Evolutionary conservation across 176 grass and related monocot species (phyloP).

Genomic region (Pontederia crassipes): DNA sequence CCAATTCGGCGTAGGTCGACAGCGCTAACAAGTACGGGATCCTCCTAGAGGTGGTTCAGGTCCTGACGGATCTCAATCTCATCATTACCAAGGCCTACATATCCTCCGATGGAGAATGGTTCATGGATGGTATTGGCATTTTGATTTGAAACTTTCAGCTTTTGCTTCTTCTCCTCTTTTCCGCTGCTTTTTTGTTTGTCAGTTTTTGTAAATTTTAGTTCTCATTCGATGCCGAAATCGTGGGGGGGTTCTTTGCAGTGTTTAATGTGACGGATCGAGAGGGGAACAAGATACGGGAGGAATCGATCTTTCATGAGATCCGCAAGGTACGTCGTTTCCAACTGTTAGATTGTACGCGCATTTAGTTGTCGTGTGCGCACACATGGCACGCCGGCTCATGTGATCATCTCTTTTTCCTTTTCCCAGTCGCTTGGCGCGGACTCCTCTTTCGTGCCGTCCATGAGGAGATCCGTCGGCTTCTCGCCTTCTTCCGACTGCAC

Average conservation of each 20-base stretch:
- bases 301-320: slow-evolving; percentile 34
- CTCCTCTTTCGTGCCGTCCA: slow-evolving; percentile 42
- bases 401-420: slow-evolving; percentile 10
- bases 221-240: not conserved
- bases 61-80: slow-evolving; percentile 72
- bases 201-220: not conserved
- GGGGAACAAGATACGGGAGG: slow-evolving; percentile 57
- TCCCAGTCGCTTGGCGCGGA: slow-evolving; percentile 48
- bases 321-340: slow-evolving; percentile 21
- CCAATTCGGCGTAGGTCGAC: slow-evolving; percentile 47
- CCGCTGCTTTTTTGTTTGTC: slow-evolving; percentile 1
- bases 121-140: slow-evolving; percentile 63
- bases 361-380: too few relatives aligned
- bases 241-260: slow-evolving; percentile 23
- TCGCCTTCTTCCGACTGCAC: slow-evolving; percentile 55
- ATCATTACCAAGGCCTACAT: slow-evolving; percentile 86
- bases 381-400: too few relatives aligned
- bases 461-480: slow-evolving; percentile 43
- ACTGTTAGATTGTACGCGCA: too few relatives aligned
- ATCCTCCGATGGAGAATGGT: slow-evolving; percentile 88
- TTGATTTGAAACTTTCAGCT: not conserved
- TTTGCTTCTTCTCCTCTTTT: not conserved
- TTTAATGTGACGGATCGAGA: slow-evolving; percentile 76
- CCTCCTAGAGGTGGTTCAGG: slow-evolving; percentile 82
- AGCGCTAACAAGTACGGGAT: slow-evolving; percentile 86